phyloP scores from a whole-genome alignment of 805 yeast genomes.

The Grigorovia yakushimaensis region DNA sequence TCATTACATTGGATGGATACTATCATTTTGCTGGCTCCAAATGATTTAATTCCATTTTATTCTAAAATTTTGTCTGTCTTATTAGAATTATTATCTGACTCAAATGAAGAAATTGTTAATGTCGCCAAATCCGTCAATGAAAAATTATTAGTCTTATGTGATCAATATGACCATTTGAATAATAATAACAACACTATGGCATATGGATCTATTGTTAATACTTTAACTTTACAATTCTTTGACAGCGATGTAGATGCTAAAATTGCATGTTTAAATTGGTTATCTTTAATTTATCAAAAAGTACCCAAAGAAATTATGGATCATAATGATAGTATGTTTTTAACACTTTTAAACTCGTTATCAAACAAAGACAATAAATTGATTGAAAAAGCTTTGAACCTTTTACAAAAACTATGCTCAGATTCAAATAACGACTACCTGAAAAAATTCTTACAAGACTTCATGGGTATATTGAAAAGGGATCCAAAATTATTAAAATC shows the following conservation, averaged over 20 bases:
- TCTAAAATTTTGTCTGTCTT: slow-evolving; percentile 67
- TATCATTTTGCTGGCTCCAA: slow-evolving; percentile 59
- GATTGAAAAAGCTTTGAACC: slow-evolving; percentile 23
- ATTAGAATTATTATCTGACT: slow-evolving; percentile 51
- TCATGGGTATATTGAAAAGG: slow-evolving; percentile 57
- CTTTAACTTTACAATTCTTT: slow-evolving; percentile 60
- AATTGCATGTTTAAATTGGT: slow-evolving; percentile 83
- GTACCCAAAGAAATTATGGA: slow-evolving; percentile 49
- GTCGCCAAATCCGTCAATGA: slow-evolving; percentile 49
- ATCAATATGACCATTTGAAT: slow-evolving; percentile 18
- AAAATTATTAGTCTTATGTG: slow-evolving; percentile 42
- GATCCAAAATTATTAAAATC: slow-evolving; percentile 59
- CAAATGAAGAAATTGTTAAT: slow-evolving; percentile 40
- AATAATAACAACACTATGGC: slow-evolving; percentile 6
- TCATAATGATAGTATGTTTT: slow-evolving; percentile 55
- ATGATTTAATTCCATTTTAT: slow-evolving; percentile 60
- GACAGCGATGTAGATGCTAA: slow-evolving; percentile 74
- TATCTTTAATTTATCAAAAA: slow-evolving; percentile 66
- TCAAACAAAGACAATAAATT: slow-evolving; percentile 37
- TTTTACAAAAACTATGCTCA: slow-evolving; percentile 23
- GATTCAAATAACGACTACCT: slow-evolving; percentile 60
- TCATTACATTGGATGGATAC: slow-evolving; percentile 77
- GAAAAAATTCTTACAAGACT: slow-evolving; percentile 60
- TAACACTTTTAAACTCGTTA: slow-evolving; percentile 65
- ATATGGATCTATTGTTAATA: slow-evolving; percentile 52